phyloP scores from a whole-genome alignment of 2,329 filamentous ascomycete genomes.

The Trichoderma gracile region DNA sequence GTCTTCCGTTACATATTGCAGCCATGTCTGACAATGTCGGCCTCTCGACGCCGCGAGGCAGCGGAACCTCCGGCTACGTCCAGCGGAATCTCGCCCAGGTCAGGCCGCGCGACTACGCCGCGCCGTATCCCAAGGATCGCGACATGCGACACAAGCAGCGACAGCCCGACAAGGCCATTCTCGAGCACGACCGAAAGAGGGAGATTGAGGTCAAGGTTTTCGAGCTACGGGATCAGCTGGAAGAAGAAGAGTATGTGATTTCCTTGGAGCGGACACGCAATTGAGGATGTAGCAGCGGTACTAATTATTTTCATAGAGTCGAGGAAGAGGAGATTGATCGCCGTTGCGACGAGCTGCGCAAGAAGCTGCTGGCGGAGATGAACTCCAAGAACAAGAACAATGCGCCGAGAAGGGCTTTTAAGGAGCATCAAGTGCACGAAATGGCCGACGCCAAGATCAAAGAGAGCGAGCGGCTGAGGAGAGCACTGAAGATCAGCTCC shows the following conservation, averaged over 20 bases:
- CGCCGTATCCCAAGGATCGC: conserved; percentile 73
- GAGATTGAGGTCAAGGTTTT: conserved; percentile 93
- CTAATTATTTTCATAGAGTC: conserved; percentile 49
- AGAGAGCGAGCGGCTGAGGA: conserved; percentile 86
- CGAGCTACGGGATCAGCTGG: conserved; percentile 84
- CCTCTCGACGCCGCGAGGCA: conserved; percentile 88
- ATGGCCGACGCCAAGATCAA: conserved; percentile 93
- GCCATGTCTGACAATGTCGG: conserved; percentile 95
- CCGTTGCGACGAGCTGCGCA: conserved; percentile 45
- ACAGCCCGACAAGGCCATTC: conserved; percentile 85
- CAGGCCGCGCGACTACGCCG: conserved; percentile 75
- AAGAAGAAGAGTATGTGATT: conserved; percentile 72
- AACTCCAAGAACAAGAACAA: conserved; percentile 37
- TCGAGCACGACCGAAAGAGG: conserved; percentile 90
- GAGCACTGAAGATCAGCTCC: conserved; percentile 81
- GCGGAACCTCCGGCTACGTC: conserved; percentile 95
- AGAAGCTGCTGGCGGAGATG: conserved; percentile 45
- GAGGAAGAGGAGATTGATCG: conserved; percentile 91
- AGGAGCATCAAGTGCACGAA: conserved; percentile 94
- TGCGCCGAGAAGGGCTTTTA: conserved; percentile 60
- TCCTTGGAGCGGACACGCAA: not conserved
- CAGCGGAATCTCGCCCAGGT: conserved; percentile 93
- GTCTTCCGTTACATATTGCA: not conserved
- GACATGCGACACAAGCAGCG: conserved; percentile 75
- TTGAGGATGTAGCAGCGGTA: conserved; percentile 22